phyloP scores from a whole-genome alignment of 2,329 filamentous ascomycete species.

The Penicillium glabrum region DNA sequence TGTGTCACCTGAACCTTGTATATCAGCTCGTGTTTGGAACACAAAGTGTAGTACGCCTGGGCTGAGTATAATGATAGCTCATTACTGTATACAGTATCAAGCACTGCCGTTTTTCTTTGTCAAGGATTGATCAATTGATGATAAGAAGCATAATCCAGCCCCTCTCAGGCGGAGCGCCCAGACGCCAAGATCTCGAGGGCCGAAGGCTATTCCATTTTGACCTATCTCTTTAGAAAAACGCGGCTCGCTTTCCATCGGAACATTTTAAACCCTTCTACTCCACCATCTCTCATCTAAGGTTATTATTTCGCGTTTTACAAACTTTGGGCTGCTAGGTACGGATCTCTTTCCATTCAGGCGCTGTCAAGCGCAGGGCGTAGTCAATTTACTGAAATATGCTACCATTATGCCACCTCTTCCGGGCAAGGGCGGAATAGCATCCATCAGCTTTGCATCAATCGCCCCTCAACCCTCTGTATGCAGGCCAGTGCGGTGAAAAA shows the following conservation, averaged over 20 bases:
- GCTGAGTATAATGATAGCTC: not conserved
- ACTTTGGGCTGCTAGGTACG: not conserved
- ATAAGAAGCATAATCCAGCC: constrained; percentile 1
- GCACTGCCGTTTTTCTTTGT: not conserved
- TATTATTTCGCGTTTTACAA: not conserved
- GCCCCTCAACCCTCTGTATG: not conserved
- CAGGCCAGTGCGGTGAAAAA: not conserved
- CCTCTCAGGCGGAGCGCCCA: constrained; percentile 4
- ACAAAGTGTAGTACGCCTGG: not conserved
- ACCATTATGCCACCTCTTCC: not conserved
- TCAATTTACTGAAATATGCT: not conserved
- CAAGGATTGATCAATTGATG: constrained; percentile 7
- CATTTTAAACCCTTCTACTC: not conserved
- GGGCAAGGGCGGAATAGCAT: not conserved
- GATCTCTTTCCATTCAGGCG: not conserved
- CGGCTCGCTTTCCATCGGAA: constrained; percentile 13
- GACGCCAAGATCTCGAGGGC: constrained; percentile 11
- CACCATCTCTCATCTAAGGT: not conserved
- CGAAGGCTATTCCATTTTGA: constrained; percentile 8
- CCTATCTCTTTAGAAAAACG: not conserved
- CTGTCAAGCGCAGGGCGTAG: not conserved
- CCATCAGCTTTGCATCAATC: not conserved
- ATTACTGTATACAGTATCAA: constrained; percentile 10
- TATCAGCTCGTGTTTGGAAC: not conserved
- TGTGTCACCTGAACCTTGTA: not conserved